Evolutionary conservation across 176 grass and related monocot genomes (phyloP).

Genomic region (Chrysopogon serrulatus): DNA sequence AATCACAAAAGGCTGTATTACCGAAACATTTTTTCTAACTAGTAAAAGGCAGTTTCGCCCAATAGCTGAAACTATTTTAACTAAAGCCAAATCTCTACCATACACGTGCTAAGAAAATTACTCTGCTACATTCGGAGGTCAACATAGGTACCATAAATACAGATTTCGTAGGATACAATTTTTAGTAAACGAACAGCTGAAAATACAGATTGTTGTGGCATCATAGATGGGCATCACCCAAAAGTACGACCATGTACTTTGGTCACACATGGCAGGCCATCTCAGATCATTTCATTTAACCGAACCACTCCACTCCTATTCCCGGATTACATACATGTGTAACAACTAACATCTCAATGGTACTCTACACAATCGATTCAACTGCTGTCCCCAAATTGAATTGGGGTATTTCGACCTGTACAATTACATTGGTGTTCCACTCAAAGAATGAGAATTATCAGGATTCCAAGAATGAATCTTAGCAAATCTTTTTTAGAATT

Average conservation of each 20-base stretch:
- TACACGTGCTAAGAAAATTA: too few relatives aligned
- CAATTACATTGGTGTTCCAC: conserved; percentile 41
- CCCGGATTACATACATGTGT: not conserved
- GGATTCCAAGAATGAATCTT: conserved; percentile 16
- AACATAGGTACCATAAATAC: too few relatives aligned
- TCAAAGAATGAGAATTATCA: conserved; percentile 45
- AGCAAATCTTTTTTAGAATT: not conserved
- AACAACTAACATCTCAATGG: not conserved
- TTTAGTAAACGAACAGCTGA: too few relatives aligned
- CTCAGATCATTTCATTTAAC: not conserved
- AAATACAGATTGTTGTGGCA: not conserved
- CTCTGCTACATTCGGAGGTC: too few relatives aligned
- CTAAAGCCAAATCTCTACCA: too few relatives aligned
- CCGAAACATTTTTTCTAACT: too few relatives aligned
- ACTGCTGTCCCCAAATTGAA: conserved; percentile 18
- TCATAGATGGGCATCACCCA: not conserved
- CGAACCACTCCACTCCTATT: not conserved
- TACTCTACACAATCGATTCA: conserved; percentile 1
- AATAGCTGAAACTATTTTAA: too few relatives aligned
- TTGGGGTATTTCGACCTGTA: conserved; percentile 31
- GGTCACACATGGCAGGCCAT: not conserved
- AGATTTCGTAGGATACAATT: too few relatives aligned
- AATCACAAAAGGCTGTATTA: too few relatives aligned
- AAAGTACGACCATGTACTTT: not conserved
- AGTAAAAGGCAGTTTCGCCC: too few relatives aligned